Base-by-base conservation (phyloP, 371 early-diverging fungal species). In the Mucor indicus region DNA sequence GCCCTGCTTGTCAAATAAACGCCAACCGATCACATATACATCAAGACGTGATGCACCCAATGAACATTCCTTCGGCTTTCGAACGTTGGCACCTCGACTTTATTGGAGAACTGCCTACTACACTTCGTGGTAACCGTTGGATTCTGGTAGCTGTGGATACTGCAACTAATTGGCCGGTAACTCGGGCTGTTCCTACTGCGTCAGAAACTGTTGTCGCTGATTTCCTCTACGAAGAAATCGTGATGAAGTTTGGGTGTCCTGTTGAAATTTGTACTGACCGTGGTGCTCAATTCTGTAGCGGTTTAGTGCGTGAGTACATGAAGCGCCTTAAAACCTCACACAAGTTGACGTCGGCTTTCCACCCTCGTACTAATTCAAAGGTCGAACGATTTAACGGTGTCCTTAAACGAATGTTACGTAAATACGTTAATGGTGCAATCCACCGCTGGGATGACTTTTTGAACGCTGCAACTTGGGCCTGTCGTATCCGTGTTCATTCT, bases 111-210 rank as follows among this genome's bases (percentile, higher is more conserved):
- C 41, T 56, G 0, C 57, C 57, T 3, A 41, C 35, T 7, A 60
- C 65, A 1, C 8, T 23, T 1, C 37, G 33, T 7, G 58, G 61
- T 1, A 60, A 57, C 22, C 35, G 35, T 0, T 65, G 60, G 66
- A n/a, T 60, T 2, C 24, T 65, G 0, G 52, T 48, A 0, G 75
- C 75, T 0, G 69, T 76, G 5, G 75, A 79, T 31, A 60, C 60
- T 38, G 33, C 55, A 2, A 73, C 74, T 0, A 69, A 54, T 29
- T 72, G 75, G 75, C 49, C 62, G 0, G 53, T 67, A 16, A 69
- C 75, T 8, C 51, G 53, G 13, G 39, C 39, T 17, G 29, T 48
- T 3, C 39, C 39, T 3, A 24, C 20, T 2, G 73, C 22, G 20
- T 54, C 36, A 0, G 53, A 29, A 23, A 38, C 59, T 4, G 50